Evolutionary conservation across 495 filamentous ascomycete species (phyloP).

Genomic region (Aspergillus hancockii): DNA sequence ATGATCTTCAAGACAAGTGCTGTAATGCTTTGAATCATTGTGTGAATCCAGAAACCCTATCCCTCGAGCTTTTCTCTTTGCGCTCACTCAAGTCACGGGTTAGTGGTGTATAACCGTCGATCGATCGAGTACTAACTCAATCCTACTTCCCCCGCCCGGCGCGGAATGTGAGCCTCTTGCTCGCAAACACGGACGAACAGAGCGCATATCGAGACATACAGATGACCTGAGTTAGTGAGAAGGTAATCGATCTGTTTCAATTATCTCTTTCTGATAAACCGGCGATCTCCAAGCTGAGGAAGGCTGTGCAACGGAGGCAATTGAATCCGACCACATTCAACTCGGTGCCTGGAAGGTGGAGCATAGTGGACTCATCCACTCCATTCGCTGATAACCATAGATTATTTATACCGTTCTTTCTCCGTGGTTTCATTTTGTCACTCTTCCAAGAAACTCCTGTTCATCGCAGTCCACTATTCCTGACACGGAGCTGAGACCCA

Average conservation of each 20-base stretch:
- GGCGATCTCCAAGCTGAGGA: not conserved
- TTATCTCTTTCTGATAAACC: not conserved
- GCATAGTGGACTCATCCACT: not conserved
- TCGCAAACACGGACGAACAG: not conserved
- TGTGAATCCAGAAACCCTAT: too few species aligned
- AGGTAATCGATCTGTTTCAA: not conserved
- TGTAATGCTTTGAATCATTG: too few species aligned
- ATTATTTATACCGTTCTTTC: not conserved
- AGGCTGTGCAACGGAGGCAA: not conserved
- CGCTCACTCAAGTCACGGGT: too few species aligned
- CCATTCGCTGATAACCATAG: not conserved
- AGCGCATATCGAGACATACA: not conserved
- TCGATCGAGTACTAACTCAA: too few species aligned
- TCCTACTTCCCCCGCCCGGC: not conserved
- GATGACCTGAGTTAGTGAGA: not conserved
- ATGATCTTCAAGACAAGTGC: too few species aligned
- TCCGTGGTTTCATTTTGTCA: not conserved
- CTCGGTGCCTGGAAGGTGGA: not conserved
- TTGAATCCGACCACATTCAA: not conserved
- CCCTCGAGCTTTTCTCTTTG: too few species aligned
- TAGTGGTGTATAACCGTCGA: too few species aligned
- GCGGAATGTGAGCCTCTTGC: not conserved
- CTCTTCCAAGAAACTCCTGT: not conserved
- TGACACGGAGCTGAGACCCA: not conserved
- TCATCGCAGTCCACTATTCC: not conserved